A percentile compares a stretch with the other conserved stretches of the same genome.
These are phyloP conservation scores for Aspergillus sp. DNA, from an alignment of 2,329 filamentous ascomycete species.

Conservation along the genomic window DNA sequence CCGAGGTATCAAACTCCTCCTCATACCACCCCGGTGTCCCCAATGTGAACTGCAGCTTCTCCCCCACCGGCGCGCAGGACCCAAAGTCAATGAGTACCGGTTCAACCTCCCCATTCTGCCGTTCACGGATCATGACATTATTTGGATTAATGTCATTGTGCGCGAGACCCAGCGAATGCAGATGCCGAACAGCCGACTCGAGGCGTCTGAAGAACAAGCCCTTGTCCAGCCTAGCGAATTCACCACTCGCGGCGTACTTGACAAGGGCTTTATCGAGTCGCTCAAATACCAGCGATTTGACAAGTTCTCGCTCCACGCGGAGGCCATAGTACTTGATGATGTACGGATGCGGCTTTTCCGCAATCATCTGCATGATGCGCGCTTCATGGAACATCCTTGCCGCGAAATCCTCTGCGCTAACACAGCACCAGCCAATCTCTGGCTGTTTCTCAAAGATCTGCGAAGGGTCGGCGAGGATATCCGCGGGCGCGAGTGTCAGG, in stretches of 20 bases:
- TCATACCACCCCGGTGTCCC: background rate
- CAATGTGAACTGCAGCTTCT: background rate
- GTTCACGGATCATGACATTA: background rate
- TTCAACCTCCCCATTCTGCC: background rate
- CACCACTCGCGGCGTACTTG: no score
- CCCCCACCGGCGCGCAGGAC: background rate
- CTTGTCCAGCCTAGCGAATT: background rate
- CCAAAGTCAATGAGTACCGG: background rate
- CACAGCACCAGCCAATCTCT: background rate
- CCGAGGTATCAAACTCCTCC: background rate
- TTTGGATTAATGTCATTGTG: background rate
- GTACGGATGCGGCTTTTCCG: background rate
- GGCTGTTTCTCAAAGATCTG: background rate
- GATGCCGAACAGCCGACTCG: background rate
- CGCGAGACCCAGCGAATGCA: background rate
- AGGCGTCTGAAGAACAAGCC: background rate
- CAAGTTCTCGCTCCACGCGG: background rate
- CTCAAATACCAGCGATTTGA: background rate
- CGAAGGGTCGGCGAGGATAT: background rate
- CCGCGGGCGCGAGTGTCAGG: background rate
- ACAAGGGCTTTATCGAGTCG: background rate
- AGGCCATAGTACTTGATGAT: background rate
- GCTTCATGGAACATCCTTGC: background rate
- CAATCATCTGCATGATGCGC: background rate
- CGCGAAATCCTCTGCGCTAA: background rate